These are phyloP conservation scores for Geosmithia morbida DNA, from an alignment of 2,329 filamentous ascomycete genomes.

Conservation along the genomic window DNA sequence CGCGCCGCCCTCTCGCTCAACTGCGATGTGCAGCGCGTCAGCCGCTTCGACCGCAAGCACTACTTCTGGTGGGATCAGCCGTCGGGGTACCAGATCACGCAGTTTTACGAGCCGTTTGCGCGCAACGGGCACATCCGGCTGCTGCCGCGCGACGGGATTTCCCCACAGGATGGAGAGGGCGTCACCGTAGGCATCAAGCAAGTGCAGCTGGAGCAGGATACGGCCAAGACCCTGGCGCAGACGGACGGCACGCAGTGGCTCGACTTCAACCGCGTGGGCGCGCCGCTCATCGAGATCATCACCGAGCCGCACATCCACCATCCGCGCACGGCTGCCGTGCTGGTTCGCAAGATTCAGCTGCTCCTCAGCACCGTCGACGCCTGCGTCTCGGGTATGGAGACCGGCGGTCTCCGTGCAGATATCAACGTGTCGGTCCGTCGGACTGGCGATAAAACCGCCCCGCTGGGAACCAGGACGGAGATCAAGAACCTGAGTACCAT, in stretches of 20 bases:
- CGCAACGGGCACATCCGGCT: slow-evolving; percentile 60
- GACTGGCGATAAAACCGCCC: slow-evolving; percentile 22
- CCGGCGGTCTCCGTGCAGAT: slow-evolving; percentile 79
- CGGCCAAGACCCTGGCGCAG: slow-evolving; percentile 80
- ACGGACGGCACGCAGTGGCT: slow-evolving; percentile 61
- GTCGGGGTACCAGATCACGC: slow-evolving; percentile 91
- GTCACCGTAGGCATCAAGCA: slow-evolving; percentile 76
- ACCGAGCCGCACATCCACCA: slow-evolving; percentile 80
- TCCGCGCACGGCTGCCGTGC: slow-evolving; percentile 72
- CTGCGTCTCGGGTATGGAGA: slow-evolving; percentile 84
- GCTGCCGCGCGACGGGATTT: slow-evolving; percentile 63
- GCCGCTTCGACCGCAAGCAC: slow-evolving; percentile 89
- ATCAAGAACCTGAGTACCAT: slow-evolving; percentile 96
- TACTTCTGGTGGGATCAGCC: slow-evolving; percentile 99
- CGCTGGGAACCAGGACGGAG: slow-evolving; percentile 75
- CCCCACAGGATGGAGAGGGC: slow-evolving; percentile 54
- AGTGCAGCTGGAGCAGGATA: slow-evolving; percentile 95
- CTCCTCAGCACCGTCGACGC: slow-evolving; percentile 69
- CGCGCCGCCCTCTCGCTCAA: slow-evolving; percentile 75
- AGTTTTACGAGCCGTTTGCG: slow-evolving; percentile 70
- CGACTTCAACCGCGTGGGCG: slow-evolving; percentile 86
- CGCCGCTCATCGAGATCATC: slow-evolving; percentile 90
- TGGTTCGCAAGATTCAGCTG: slow-evolving; percentile 78
- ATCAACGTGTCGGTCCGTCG: slow-evolving; percentile 84
- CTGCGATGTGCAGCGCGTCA: slow-evolving; percentile 62